These are phyloP conservation scores for Pneumocystis oryctolagi DNA, from an alignment of 1,139 yeast species.

Conservation along the genomic window DNA sequence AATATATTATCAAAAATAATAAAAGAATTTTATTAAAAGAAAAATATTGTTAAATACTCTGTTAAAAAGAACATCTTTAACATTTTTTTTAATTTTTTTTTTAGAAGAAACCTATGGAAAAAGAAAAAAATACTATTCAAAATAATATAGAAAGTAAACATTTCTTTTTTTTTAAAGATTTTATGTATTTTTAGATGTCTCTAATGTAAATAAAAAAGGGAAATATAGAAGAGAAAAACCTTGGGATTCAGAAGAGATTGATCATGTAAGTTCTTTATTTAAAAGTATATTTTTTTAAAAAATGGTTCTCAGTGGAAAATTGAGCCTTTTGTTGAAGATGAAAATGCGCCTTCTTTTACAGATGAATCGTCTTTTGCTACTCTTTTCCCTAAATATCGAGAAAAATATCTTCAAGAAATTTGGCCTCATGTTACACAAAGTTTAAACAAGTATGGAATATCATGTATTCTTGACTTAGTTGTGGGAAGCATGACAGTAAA, in stretches of 20 bases:
- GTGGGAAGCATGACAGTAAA: slow-evolving; percentile 97
- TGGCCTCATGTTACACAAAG: slow-evolving; percentile 90
- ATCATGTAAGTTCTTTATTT: slow-evolving; percentile 21
- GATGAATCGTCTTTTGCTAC: slow-evolving; percentile 95
- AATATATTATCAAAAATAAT: too few relatives aligned
- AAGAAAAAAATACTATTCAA: neutral
- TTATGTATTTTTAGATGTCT: neutral
- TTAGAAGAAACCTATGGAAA: neutral
- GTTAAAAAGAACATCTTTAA: too few relatives aligned
- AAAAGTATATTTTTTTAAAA: slow-evolving; percentile 19
- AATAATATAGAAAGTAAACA: neutral
- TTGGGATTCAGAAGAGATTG: slow-evolving; percentile 82
- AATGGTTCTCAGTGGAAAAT: slow-evolving; percentile 46
- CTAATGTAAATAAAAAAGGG: slow-evolving; percentile 6
- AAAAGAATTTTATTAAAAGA: neutral
- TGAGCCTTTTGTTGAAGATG: slow-evolving; percentile 81
- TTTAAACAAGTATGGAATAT: slow-evolving; percentile 55
- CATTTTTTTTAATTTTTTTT: neutral
- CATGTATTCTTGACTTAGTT: slow-evolving; percentile 73
- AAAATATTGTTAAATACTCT: too few relatives aligned
- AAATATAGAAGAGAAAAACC: slow-evolving; percentile 13
- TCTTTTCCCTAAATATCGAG: slow-evolving; percentile 91
- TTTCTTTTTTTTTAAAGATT: neutral
- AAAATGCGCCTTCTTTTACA: slow-evolving; percentile 64
- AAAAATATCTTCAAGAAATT: slow-evolving; percentile 67